Conservation (phyloP, 2,329 filamentous ascomycete genomes). For the Epichloe aotearoae region DNA sequence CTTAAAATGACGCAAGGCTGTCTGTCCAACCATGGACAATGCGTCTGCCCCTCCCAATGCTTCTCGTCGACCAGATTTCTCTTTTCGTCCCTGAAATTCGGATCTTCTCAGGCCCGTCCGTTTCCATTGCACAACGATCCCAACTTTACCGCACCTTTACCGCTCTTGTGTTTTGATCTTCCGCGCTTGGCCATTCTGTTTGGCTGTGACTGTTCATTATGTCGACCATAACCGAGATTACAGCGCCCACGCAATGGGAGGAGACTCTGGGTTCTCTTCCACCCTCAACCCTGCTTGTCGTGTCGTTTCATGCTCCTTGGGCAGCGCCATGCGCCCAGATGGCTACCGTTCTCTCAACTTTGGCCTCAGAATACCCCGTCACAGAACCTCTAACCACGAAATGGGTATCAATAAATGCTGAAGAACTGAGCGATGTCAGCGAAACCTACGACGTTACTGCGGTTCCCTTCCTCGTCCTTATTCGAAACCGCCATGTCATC, state of each 20-base stretch:
- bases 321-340: constrained; percentile 93
- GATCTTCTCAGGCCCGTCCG: constrained; percentile 3
- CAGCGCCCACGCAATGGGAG: constrained; percentile 60
- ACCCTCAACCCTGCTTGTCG: constrained; percentile 58
- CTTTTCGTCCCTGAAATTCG: constrained; percentile 8
- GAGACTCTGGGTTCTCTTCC: constrained; percentile 53
- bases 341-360: constrained; percentile 70
- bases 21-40: not conserved
- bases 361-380: constrained; percentile 73
- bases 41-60: constrained; percentile 4
- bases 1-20: constrained; percentile 14
- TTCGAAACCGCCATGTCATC: constrained; percentile 60
- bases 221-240: constrained; percentile 68
- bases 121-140: not conserved
- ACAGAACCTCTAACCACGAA: constrained; percentile 52
- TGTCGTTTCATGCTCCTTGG: constrained; percentile 96
- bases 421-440: constrained; percentile 83
- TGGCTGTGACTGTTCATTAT: constrained; percentile 29
- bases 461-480: constrained; percentile 80
- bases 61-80: not conserved
- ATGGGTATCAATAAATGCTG: constrained; percentile 87
- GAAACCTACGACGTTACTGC: constrained; percentile 90
- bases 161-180: not conserved
- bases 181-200: not conserved
- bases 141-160: not conserved